Base-by-base conservation (phyloP, 2,329 filamentous ascomycete genomes). In the Fusarium avenaceum region DNA sequence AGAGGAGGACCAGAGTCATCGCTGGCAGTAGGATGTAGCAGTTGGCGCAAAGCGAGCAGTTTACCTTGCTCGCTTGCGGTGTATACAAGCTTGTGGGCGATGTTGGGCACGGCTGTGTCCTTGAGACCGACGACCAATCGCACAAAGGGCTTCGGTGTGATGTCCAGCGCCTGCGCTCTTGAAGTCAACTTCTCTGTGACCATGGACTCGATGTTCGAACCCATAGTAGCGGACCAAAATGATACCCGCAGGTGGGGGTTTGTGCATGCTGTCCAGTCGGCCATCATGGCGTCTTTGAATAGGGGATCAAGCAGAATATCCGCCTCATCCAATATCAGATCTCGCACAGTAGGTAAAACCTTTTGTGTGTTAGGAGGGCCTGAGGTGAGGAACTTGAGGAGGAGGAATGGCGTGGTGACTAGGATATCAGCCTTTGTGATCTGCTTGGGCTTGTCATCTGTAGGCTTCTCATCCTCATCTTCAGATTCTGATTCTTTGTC, bases 141-240 rank as follows among this genome's bases (percentile, higher is more conserved):
- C 67, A 98, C 79, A 4, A 97, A 83, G 22, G 84, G 89, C 64
- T 80, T 83, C 28, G 75, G 75, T 14, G 71, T 67, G 35, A 73
- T 68, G 20, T 70, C 74, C 70, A 84, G 79, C 38, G 65, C 76
- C 42, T 79, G 76, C 50, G 79, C 84, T 35, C 89, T 85, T 10
- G 84, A 80, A 39, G 84, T 81, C 50, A 96, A 86, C 15, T 90
- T 90, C n/a, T 88, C 86, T 8, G 86, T 86, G 46, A 93, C 87
- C 9, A 97, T 83, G 20, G 89, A 84, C 80, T 99, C 96, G 42
- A 98, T 92, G 72, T 91, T 96, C 17, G 95, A 97, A 5, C 92
- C 93, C 90, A 99, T 97, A 0, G 96, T 99, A 15, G 96, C 96
- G 15, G 96, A 98, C 94, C 95, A 99, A 63, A 97, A 89, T 11